These are phyloP conservation scores for Gnomoniopsis sp. DNA, from an alignment of 2,329 filamentous ascomycete species.

Conservation along the genomic window DNA sequence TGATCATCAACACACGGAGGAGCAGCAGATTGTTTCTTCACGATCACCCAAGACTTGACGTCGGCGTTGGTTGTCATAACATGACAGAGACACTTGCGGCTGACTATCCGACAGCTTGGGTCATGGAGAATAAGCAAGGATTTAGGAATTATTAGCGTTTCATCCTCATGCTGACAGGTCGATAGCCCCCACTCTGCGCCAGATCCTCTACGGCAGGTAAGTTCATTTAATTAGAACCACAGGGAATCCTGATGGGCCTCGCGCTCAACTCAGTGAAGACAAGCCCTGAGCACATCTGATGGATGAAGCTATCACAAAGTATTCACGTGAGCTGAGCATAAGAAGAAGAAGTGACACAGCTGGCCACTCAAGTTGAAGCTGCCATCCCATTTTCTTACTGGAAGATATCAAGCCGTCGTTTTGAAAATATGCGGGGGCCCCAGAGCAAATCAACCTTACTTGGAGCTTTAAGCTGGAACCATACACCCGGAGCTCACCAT, in stretches of 20 bases:
- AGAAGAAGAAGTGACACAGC: too few species aligned
- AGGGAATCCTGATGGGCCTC: background rate
- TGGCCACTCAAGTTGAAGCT: too few species aligned
- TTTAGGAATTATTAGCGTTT: slow-evolving; percentile 8
- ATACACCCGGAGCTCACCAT: background rate
- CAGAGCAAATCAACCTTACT: too few species aligned
- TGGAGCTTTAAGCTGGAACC: too few species aligned
- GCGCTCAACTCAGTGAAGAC: background rate
- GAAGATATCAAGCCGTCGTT: too few species aligned
- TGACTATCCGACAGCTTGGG: slow-evolving; percentile 8
- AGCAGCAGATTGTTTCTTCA: slow-evolving; percentile 5
- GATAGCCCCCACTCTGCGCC: slow-evolving; percentile 11
- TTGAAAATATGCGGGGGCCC: too few species aligned
- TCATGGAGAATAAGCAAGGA: slow-evolving; percentile 6
- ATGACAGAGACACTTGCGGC: slow-evolving; percentile 3
- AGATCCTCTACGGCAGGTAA: background rate
- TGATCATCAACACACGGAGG: background rate
- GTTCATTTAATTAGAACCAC: background rate
- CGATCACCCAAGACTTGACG: slow-evolving; percentile 14
- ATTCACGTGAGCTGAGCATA: too few species aligned
- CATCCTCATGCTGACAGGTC: slow-evolving; percentile 16
- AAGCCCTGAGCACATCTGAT: background rate
- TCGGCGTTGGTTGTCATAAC: slow-evolving; percentile 14
- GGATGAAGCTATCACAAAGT: too few species aligned
- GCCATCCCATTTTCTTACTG: too few species aligned